Percentiles rank a stretch among this genome's conserved stretches.
Conservation (phyloP, 2,329 filamentous ascomycete genomes). For the Pestalotiopsis sp. region DNA sequence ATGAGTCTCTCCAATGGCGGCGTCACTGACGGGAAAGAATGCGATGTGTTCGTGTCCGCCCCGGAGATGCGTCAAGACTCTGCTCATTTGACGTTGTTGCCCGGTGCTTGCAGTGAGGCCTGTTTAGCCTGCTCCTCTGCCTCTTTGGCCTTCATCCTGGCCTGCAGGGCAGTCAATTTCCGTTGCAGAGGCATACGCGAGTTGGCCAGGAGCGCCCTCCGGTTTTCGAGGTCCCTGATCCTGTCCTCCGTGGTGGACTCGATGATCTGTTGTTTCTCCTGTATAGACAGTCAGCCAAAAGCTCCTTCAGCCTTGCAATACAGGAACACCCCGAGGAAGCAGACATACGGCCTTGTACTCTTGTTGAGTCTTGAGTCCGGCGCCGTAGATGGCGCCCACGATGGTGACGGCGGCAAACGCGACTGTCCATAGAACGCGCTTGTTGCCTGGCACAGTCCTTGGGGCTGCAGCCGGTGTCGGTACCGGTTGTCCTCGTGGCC, state of each 20-base stretch:
- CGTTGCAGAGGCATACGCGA: conserved; percentile 43
- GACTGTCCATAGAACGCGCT: conserved; percentile 37
- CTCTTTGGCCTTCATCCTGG: conserved; percentile 41
- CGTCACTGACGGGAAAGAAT: too few species aligned
- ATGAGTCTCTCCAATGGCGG: too few species aligned
- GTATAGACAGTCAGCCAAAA: background rate
- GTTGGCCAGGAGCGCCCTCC: conserved; percentile 40
- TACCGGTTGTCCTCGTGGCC: background rate
- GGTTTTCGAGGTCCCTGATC: conserved; percentile 46
- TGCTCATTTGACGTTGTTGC: background rate
- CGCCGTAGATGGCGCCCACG: conserved; percentile 51
- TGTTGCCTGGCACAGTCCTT: conserved; percentile 18
- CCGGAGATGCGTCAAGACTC: too few species aligned
- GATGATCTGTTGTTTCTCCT: conserved; percentile 39
- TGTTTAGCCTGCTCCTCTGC: conserved; percentile 20
- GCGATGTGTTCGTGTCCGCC: too few species aligned
- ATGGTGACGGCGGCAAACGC: conserved; percentile 49
- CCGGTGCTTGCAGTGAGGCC: background rate
- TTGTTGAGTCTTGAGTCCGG: conserved; percentile 50
- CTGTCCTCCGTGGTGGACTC: conserved; percentile 45
- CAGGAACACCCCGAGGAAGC: background rate
- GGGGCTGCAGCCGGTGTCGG: background rate
- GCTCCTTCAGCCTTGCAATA: background rate
- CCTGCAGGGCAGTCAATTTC: conserved; percentile 44
- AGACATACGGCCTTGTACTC: conserved; percentile 45